These are phyloP conservation scores for Cladophialophora psammophila DNA, from an alignment of 2,329 filamentous ascomycete species.

Conservation along the genomic window DNA sequence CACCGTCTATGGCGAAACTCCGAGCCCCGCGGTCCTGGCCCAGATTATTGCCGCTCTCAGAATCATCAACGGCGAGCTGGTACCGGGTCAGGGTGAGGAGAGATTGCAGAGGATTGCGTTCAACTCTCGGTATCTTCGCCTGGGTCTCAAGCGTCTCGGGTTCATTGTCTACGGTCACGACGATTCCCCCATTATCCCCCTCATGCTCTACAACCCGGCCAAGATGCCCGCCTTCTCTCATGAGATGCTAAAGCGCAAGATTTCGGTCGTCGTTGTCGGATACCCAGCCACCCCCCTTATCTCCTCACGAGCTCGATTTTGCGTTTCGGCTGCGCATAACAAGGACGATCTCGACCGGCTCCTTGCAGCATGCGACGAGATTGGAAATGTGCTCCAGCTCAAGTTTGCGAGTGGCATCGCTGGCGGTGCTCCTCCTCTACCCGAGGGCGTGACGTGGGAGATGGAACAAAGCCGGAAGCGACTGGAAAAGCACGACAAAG, in stretches of 20 bases:
- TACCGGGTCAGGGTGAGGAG: slow-evolving; percentile 92
- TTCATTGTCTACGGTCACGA: slow-evolving; percentile 98
- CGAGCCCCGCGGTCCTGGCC: slow-evolving; percentile 83
- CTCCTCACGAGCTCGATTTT: slow-evolving; percentile 93
- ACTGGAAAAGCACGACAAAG: slow-evolving; percentile 56
- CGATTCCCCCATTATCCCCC: slow-evolving; percentile 93
- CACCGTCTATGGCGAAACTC: slow-evolving; percentile 85
- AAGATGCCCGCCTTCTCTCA: slow-evolving; percentile 99
- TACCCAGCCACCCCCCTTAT: slow-evolving; percentile 97
- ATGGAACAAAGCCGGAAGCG: slow-evolving; percentile 72
- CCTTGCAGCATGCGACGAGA: slow-evolving; percentile 84
- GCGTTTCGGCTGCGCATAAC: slow-evolving; percentile 93
- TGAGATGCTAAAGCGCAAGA: slow-evolving; percentile 97
- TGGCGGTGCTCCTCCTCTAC: slow-evolving; percentile 80
- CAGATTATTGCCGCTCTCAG: slow-evolving; percentile 88
- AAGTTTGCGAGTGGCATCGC: slow-evolving; percentile 98
- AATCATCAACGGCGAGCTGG: slow-evolving; percentile 87
- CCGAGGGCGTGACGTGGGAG: slow-evolving; percentile 73
- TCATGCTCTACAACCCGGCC: slow-evolving; percentile 96
- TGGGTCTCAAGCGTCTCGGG: slow-evolving; percentile 94
- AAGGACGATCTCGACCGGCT: slow-evolving; percentile 97
- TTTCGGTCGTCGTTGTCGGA: slow-evolving; percentile 94
- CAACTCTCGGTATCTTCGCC: slow-evolving; percentile 97
- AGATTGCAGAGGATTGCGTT: slow-evolving; percentile 94
- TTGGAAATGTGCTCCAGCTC: slow-evolving; percentile 88